Conservation (phyloP, 176 grass and related monocot genomes). For the Triticum turgidum region DNA sequence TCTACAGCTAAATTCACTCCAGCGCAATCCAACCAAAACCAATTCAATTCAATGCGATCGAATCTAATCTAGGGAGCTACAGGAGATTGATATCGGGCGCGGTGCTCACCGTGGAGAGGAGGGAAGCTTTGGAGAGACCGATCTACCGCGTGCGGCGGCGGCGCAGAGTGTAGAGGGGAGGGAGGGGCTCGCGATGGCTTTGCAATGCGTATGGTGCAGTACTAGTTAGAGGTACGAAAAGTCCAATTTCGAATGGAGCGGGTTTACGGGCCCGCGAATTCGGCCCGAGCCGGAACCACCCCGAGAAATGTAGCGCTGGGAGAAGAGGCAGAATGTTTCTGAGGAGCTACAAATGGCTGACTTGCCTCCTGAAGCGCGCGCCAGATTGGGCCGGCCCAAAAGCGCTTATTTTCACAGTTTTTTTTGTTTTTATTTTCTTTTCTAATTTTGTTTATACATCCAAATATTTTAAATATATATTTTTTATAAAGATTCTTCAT, state of each 20-base stretch:
- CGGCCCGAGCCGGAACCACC: not conserved
- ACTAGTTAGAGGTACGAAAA: not conserved
- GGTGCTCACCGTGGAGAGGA: not conserved
- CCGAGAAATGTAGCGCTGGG: not conserved
- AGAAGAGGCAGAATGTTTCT: too few relatives aligned
- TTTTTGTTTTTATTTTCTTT: too few relatives aligned
- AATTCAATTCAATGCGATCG: not conserved
- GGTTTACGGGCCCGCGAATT: not conserved
- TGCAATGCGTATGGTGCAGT: not conserved
- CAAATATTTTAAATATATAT: too few relatives aligned
- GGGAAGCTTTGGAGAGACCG: not conserved
- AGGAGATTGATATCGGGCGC: not conserved
- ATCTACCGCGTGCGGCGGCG: slow-evolving; percentile 3
- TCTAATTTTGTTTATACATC: too few relatives aligned
- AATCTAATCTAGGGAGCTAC: not conserved
- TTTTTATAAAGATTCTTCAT: too few relatives aligned
- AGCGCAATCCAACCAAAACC: not conserved
- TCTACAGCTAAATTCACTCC: not conserved
- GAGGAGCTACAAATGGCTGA: too few relatives aligned
- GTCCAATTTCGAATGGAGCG: not conserved
- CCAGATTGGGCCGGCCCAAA: too few relatives aligned
- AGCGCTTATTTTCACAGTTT: too few relatives aligned
- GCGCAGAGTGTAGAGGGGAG: not conserved
- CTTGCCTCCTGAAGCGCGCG: too few relatives aligned
- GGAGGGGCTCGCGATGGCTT: slow-evolving; percentile 2